phyloP scores from a whole-genome alignment of 306 rosid genomes.

The Prunus salicina region DNA sequence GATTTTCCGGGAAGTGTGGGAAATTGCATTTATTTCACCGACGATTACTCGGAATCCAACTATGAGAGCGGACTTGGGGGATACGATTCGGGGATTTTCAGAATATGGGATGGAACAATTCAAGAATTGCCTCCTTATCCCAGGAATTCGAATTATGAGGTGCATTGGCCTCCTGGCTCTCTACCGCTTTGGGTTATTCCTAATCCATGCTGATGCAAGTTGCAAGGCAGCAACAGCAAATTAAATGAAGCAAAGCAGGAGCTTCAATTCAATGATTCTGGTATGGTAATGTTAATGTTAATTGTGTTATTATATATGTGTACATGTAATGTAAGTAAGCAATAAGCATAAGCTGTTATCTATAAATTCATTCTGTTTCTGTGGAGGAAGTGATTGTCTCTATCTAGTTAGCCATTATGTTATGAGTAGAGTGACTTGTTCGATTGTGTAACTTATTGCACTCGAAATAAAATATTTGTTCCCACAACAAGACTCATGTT shows the following conservation, averaged over 20 bases:
- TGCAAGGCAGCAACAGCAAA: neutral
- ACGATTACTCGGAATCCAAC: conserved; percentile 58
- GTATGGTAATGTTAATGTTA: neutral
- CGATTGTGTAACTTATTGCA: no score
- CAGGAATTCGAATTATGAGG: conserved; percentile 25
- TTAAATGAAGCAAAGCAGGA: neutral
- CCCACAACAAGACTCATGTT: no score
- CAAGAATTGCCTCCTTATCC: conserved; percentile 49
- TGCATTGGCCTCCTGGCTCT: conserved; percentile 36
- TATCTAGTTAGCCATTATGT: no score
- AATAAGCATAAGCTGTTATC: no score
- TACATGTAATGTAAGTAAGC: no score
- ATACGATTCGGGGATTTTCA: conserved; percentile 61
- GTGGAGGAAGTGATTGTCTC: no score
- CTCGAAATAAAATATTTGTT: no score
- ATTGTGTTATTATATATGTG: neutral
- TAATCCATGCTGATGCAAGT: conserved; percentile 40
- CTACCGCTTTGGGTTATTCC: conserved; percentile 69
- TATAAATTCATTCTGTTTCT: no score
- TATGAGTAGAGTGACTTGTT: no score
- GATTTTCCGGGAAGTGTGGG: conserved; percentile 49
- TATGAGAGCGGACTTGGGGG: conserved; percentile 44
- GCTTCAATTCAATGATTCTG: neutral
- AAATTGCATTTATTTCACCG: conserved; percentile 58
- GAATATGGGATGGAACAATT: conserved; percentile 35